Evolutionary conservation across 176 grass and related monocot genomes (phyloP).

Genomic region (Ensete glaucum): DNA sequence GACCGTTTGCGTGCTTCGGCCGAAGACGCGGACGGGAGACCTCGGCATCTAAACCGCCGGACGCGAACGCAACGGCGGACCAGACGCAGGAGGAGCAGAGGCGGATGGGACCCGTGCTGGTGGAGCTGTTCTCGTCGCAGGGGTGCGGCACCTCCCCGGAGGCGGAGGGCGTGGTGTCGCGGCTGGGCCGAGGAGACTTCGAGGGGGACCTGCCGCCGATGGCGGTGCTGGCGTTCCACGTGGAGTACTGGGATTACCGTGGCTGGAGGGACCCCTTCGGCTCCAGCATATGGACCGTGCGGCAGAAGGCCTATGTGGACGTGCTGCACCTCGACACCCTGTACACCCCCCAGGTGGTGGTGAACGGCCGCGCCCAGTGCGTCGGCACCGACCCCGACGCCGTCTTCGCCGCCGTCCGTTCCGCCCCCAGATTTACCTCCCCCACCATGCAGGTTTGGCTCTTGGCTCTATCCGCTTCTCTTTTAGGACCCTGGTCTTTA

Average conservation of each 20-base stretch:
- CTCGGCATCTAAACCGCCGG: not conserved
- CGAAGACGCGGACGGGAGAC: not conserved
- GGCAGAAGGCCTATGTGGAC: constrained; percentile 94
- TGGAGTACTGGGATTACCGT: constrained; percentile 91
- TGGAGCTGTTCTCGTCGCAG: constrained; percentile 95
- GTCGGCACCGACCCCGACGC: constrained; percentile 67
- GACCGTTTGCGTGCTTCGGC: constrained; percentile 57
- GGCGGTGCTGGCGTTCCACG: constrained; percentile 78
- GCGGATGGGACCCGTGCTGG: constrained; percentile 50
- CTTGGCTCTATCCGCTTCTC: not conserved
- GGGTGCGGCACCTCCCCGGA: constrained; percentile 59
- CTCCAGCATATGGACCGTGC: constrained; percentile 73
- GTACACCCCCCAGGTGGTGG: constrained; percentile 80
- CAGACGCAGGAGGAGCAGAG: constrained; percentile 37
- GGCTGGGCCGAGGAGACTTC: constrained; percentile 29
- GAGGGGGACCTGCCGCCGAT: constrained; percentile 16
- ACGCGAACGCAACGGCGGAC: constrained; percentile 30
- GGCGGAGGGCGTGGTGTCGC: constrained; percentile 56
- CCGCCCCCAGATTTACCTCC: constrained; percentile 45
- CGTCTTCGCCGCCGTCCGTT: constrained; percentile 35
- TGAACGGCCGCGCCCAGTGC: constrained; percentile 70
- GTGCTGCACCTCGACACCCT: constrained; percentile 78
- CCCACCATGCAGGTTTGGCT: constrained; percentile 67
- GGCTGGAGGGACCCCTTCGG: constrained; percentile 92
- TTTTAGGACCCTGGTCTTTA: not conserved